phyloP scores from a whole-genome alignment of 129 eudicot genomes.

The Centella asiatica region DNA sequence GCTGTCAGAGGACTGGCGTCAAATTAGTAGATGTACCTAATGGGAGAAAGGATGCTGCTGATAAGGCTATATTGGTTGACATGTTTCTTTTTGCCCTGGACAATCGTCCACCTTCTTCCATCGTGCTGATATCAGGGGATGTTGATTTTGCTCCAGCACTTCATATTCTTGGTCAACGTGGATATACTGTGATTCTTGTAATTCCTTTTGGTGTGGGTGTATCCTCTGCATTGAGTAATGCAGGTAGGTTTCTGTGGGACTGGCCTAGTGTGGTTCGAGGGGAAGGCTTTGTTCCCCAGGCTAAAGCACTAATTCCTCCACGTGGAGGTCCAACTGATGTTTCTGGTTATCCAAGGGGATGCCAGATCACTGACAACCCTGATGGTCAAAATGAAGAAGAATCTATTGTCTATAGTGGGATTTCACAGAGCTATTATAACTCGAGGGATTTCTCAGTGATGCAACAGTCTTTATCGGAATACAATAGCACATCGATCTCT shows the following conservation, averaged over 20 bases:
- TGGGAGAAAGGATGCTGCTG: slow-evolving; percentile 98
- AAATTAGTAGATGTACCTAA: slow-evolving; percentile 88
- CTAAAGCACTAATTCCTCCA: slow-evolving; percentile 27
- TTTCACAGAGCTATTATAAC: slow-evolving; percentile 44
- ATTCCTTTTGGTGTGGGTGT: slow-evolving; percentile 80
- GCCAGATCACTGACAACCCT: slow-evolving; percentile 39
- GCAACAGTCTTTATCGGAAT: slow-evolving; percentile 42
- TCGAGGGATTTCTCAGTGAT: slow-evolving; percentile 39
- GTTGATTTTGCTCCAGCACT: slow-evolving; percentile 94
- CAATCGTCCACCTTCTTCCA: slow-evolving; percentile 82
- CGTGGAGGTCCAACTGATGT: slow-evolving; percentile 31
- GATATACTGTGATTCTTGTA: slow-evolving; percentile 78
- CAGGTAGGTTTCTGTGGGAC: slow-evolving; percentile 93
- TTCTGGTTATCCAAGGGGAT: slow-evolving; percentile 34
- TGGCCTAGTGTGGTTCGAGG: slow-evolving; percentile 96
- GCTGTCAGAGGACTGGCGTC: slow-evolving; percentile 97
- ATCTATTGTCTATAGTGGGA: slow-evolving; percentile 71
- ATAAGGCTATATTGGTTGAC: slow-evolving; percentile 92
- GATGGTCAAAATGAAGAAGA: slow-evolving; percentile 72
- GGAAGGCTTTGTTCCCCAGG: slow-evolving; percentile 75
- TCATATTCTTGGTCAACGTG: slow-evolving; percentile 94
- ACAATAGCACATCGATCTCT: slow-evolving; percentile 23
- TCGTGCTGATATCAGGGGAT: slow-evolving; percentile 91
- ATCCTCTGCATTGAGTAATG: slow-evolving; percentile 84
- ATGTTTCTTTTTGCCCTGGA: slow-evolving; percentile 98